Evolutionary conservation across 257 asterid species (phyloP), one percentile per base, ranked within the genome.

Genomic region (Solanum raphanifolium): DNA sequence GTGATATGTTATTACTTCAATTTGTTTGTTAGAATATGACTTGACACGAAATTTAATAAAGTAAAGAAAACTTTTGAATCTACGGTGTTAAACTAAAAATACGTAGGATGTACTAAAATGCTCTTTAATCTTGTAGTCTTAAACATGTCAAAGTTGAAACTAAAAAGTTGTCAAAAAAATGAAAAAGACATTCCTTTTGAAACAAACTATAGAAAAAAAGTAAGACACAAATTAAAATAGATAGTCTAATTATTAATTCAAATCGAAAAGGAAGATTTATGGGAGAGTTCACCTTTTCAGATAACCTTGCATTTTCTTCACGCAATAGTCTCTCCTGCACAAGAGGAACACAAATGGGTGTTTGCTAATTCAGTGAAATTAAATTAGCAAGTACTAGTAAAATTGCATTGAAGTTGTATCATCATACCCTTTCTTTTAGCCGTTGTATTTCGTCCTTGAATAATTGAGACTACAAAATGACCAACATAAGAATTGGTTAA

Each of bases 391-490:
- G 83, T 38, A 75, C 20, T 23, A 20, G 4, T 25, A 16, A 84
- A 34, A 13, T 58, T 46, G 43, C 62, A 48, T n/a, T 16, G 43
- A 23, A 38, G 15, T 55, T 43, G 5, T 25, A 1, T 43, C 78
- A 84, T 79, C 73, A 15, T 89, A 92, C 94, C 94, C 87, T 87
- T 32, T 71, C 89, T 88, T 83, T 88, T 21, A 90, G 78, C 76
- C 79, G 86, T 76, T 90, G 87, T 12, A 87, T 85, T 73, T 92
- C 89, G 38, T 90, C 89, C 60, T 86, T 76, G 58, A 58, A 92
- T 41, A 90, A 58, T 75, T 88, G 91, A 52, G 87, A 87, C 94
- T 92, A 89, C 9, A 83, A 39, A 25, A 23, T 23, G 29, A 29
- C 87, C 82, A 85, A 25, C 43, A 66, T 18, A 85, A 66, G 7